phyloP scores from a whole-genome alignment of 1,139 yeast species.

The Maudiozyma humilis region DNA sequence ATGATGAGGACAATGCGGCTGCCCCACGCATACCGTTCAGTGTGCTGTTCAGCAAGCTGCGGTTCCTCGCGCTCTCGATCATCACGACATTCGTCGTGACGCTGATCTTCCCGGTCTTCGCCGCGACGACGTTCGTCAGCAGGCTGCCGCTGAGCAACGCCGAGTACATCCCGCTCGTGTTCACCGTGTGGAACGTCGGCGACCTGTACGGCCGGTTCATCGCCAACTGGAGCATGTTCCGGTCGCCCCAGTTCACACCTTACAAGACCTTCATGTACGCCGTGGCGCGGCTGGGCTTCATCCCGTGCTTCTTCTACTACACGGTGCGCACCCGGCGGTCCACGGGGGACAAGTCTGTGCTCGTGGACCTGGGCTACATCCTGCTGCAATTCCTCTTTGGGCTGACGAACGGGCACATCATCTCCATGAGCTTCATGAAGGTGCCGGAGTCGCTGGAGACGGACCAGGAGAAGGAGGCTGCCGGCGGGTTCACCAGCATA shows the following conservation, averaged over 20 bases:
- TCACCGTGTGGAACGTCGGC: slow-evolving; percentile 81
- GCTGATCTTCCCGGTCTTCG: slow-evolving; percentile 82
- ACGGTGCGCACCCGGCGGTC: slow-evolving; percentile 32
- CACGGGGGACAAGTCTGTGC: slow-evolving; percentile 1
- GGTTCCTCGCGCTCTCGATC: slow-evolving; percentile 58
- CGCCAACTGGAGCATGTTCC: slow-evolving; percentile 41
- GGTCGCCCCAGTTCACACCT: slow-evolving; percentile 20
- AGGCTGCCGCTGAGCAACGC: slow-evolving; percentile 27
- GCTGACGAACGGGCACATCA: slow-evolving; percentile 74
- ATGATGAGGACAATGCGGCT: neutral
- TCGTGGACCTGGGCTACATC: slow-evolving; percentile 61
- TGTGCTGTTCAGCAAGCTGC: slow-evolving; percentile 49
- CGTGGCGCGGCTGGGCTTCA: slow-evolving; percentile 43
- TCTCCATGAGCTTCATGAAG: slow-evolving; percentile 74
- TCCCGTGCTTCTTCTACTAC: slow-evolving; percentile 48
- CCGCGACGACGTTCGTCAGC: slow-evolving; percentile 52
- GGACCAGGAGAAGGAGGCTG: slow-evolving; percentile 75
- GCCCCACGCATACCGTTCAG: slow-evolving; percentile 28
- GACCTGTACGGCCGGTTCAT: slow-evolving; percentile 70
- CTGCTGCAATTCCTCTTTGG: slow-evolving; percentile 72
- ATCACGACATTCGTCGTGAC: slow-evolving; percentile 72
- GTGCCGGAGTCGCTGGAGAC: slow-evolving; percentile 52
- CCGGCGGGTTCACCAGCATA: slow-evolving; percentile 85
- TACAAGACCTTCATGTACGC: slow-evolving; percentile 43
- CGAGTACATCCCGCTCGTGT: slow-evolving; percentile 67